Conservation (phyloP, 345 rosid genomes). For the Hypericum perforatum region DNA sequence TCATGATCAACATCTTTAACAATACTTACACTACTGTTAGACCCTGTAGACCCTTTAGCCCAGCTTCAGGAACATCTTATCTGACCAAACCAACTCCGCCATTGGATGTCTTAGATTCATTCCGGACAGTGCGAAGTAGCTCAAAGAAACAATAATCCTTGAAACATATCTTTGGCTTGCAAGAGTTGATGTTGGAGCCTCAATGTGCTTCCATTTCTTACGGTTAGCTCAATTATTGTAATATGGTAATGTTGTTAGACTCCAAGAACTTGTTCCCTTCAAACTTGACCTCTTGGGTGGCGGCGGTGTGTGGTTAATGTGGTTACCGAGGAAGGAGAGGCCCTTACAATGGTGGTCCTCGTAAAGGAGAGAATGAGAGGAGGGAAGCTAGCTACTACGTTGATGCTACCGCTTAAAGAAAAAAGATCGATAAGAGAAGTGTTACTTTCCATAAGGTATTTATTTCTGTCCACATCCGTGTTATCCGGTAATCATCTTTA, state of each 20-base stretch:
- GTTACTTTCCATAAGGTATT: too few relatives aligned
- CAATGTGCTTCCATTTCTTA: constrained; percentile 71
- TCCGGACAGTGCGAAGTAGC: constrained; percentile 53
- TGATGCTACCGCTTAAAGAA: too few relatives aligned
- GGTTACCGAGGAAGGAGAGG: too few relatives aligned
- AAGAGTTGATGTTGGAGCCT: constrained; percentile 54
- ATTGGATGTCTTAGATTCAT: constrained; percentile 23
- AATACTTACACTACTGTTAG: constrained; percentile 45
- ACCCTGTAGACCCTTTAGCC: constrained; percentile 43
- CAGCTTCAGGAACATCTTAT: constrained; percentile 38
- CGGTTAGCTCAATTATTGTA: constrained; percentile 54
- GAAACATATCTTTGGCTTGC: constrained; percentile 76
- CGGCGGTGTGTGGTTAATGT: too few relatives aligned
- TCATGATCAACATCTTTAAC: constrained; percentile 75
- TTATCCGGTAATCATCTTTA: too few relatives aligned
- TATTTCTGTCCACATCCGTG: too few relatives aligned
- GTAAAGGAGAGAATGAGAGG: too few relatives aligned
- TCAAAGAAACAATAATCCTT: constrained; percentile 73
- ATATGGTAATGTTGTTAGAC: constrained; percentile 36
- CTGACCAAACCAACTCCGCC: constrained; percentile 75
- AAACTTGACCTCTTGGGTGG: constrained; percentile 46
- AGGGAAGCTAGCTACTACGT: too few relatives aligned
- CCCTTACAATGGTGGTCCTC: too few relatives aligned
- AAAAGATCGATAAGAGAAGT: too few relatives aligned
- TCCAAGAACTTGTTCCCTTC: constrained; percentile 78